Base-by-base conservation (phyloP, 1,139 yeast genomes). In the Geotrichum citri-aurantii region DNA sequence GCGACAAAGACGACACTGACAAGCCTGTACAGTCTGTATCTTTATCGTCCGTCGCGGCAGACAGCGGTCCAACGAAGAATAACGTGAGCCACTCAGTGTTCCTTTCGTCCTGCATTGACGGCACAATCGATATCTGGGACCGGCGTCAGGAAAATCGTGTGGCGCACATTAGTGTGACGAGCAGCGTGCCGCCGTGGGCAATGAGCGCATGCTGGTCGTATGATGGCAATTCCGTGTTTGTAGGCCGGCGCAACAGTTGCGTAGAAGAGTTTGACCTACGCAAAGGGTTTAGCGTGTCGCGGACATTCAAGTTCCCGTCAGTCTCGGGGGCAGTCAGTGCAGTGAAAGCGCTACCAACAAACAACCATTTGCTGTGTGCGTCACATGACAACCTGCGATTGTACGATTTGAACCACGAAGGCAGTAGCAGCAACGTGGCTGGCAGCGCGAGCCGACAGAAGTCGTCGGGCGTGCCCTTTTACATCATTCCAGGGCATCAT, bases 281-380 rank as follows among this genome's bases (percentile, higher is more conserved):
- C 54, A 82, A 81, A 80, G 83, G 87, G 52, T 65, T 70, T 17
- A 61, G 63, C 0, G 84, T 88, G 1, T 75, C 80, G 50, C 83
- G 84, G 62, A 73, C 81, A 1, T 74, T 93, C 58, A 85, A 81
- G 67, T 85, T 93, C 71, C 99, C 99, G 0, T 78, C 83, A 55
- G 90, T 90, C 8, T 87, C 96, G 0, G 99, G 99, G 0, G 92
- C 97, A 0, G 97, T 93, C 1, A 85, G 95, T 42, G 84, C 89
- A 11, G 82, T 93, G 2, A 77, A 84, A 47, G 80, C 96, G 4
- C 77, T 93, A 81, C 97, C 97, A 1, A 91, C 91, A 68, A 82
- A 82, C 55, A 79, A 85, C 63, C 93, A 88, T 68, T 68, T 93
- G 17, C 75, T 93, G 19, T 90, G 97, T 73, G 98, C 96, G 0